phyloP scores from a whole-genome alignment of 2,329 filamentous ascomycete genomes.

The Monilinia fructigena region DNA sequence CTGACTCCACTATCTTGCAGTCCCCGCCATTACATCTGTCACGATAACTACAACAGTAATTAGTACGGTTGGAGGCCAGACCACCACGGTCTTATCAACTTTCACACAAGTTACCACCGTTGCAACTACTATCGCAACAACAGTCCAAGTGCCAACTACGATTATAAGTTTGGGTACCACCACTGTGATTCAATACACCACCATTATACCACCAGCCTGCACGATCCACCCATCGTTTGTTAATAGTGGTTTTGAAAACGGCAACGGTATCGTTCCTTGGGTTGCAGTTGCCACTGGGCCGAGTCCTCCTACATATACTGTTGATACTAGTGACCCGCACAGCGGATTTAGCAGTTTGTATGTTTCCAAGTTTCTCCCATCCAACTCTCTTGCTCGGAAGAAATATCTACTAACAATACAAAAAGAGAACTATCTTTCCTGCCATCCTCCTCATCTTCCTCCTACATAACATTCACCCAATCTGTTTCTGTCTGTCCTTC shows the following conservation, averaged over 20 bases:
- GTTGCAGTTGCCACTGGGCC: not conserved
- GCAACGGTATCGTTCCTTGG: slow-evolving; percentile 1
- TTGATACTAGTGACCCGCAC: not conserved
- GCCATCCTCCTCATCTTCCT: not conserved
- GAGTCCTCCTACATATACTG: not conserved
- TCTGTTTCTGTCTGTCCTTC: not conserved
- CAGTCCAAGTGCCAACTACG: not conserved
- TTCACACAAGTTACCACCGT: slow-evolving; percentile 12
- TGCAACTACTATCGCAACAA: slow-evolving; percentile 1
- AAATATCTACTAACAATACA: not conserved
- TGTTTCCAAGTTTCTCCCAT: not conserved
- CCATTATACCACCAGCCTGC: not conserved
- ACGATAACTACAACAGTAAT: slow-evolving; percentile 15
- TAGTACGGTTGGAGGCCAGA: slow-evolving; percentile 9
- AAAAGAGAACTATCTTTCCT: slow-evolving; percentile 6
- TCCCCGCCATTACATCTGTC: slow-evolving; percentile 5
- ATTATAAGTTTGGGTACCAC: slow-evolving; percentile 6
- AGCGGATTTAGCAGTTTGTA: slow-evolving; percentile 9
- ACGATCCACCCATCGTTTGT: not conserved
- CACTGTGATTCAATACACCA: slow-evolving; percentile 4
- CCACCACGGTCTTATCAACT: slow-evolving; percentile 3
- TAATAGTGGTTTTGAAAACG: not conserved
- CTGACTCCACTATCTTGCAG: too few species aligned
- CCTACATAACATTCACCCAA: slow-evolving; percentile 2
- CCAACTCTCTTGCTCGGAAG: too few species aligned